Base-by-base conservation (phyloP, 208 protist species). In the Acanthamoeba sp. region DNA sequence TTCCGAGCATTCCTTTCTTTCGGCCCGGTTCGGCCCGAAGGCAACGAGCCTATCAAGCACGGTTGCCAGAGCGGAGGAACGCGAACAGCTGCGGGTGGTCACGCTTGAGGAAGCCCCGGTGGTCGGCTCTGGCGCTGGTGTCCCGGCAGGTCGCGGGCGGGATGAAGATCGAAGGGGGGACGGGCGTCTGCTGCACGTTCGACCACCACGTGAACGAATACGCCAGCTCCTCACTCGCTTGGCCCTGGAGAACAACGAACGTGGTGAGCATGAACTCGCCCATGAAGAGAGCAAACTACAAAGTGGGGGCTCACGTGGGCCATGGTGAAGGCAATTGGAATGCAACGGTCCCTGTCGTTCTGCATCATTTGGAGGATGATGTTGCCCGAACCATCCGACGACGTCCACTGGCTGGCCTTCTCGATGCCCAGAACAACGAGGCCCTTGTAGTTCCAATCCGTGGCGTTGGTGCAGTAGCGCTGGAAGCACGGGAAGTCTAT, bases 251-350 rank as follows among this genome's bases (percentile, higher is more conserved):
- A 0, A 0, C 50, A 55, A 55, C 48, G 57, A 10, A n/a, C 10
- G 7, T 10, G 27, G 57, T 32, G 27, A 66, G 57, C 57, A 10
- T 16, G 24, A 24, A 14, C 57, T 62, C 24, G 27, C 29, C 10
- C 62, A 32, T 62, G 55, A 16, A 7, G 55, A 16, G 62, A 66
- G 10, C 12, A 0, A 4, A 36, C 29, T 32, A 1, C 0, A 42
- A 20, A n/a, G 22, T 24, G 32, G 29, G n/a, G 29, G 48, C 38
- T 34, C 29, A 80, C 71, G 20, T 4, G 32, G 6, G 71, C 22
- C 71, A 29, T 80, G 32, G 71, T 80, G 38, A 80, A 80, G 38
- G 71, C 38, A 7, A 80, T 40, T 12, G 71, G 71, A 27, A 80
- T 80, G 71, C 71, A 80, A 45, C 71, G 71, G 18, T 34, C 48